phyloP scores from a whole-genome alignment of 768 basidiomycete genomes.

The Kockovaella imperatae region DNA sequence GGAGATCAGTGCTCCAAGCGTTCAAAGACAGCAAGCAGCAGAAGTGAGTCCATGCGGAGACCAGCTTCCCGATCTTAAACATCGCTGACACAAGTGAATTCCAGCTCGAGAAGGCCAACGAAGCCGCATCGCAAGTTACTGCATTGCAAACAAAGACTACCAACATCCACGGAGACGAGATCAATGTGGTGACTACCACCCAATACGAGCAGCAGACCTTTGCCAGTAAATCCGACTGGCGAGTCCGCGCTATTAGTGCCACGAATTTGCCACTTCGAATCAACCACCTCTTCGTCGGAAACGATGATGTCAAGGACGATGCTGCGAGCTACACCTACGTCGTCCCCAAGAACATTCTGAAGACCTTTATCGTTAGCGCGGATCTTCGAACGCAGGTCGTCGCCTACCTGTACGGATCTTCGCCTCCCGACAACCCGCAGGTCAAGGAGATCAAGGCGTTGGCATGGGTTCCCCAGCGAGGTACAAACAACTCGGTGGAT shows the following conservation, averaged over 20 bases:
- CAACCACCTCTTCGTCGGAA: constrained; percentile 98
- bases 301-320: constrained; percentile 98
- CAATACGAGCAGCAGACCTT: constrained; percentile 99
- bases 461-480: constrained; percentile 95
- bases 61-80: too few species aligned
- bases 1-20: constrained; percentile 60
- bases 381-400: constrained; percentile 96
- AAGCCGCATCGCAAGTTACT: constrained; percentile 89
- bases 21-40: constrained; percentile 97
- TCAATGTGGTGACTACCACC: constrained; percentile 91
- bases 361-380: constrained; percentile 83
- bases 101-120: constrained; percentile 89
- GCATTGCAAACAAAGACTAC: constrained; percentile 97
- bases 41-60: too few species aligned
- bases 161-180: constrained; percentile 92
- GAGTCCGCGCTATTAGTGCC: constrained; percentile 92
- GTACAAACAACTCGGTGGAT: constrained; percentile 89
- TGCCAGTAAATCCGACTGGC: constrained; percentile 99
- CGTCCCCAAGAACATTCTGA: constrained; percentile 90
- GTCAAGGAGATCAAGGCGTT: constrained; percentile 97
- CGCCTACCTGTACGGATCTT: constrained; percentile 83
- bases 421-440: constrained; percentile 91
- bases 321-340: constrained; percentile 91
- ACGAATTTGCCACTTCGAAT: constrained; percentile 92
- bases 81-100: too few species aligned